Conservation (phyloP, 306 rosid species). For the Mucuna pruriens region DNA sequence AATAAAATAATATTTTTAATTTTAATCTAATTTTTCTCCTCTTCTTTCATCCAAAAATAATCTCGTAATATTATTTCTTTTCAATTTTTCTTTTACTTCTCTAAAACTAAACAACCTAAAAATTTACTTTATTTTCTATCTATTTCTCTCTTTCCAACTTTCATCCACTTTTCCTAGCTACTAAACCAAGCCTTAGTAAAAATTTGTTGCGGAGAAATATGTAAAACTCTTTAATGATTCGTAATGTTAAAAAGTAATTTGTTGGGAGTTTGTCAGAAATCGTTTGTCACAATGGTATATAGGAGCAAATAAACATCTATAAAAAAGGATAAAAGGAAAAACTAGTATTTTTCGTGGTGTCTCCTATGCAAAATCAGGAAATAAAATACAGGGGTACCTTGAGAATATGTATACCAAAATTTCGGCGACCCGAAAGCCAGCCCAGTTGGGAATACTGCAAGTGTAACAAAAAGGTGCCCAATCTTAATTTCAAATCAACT, state of each 20-base stretch:
- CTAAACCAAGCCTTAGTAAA: too few relatives aligned
- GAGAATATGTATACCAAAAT: conserved; percentile 39
- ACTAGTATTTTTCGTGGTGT: neutral
- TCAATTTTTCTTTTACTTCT: too few relatives aligned
- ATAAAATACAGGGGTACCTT: conserved; percentile 11
- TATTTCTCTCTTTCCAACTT: too few relatives aligned
- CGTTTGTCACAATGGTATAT: neutral
- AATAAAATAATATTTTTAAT: too few relatives aligned
- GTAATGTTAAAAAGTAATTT: neutral
- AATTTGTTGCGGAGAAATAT: neutral
- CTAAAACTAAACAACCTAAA: too few relatives aligned
- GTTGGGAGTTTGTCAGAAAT: neutral
- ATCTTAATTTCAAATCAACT: conserved; percentile 44
- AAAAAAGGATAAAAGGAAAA: neutral
- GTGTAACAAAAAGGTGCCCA: conserved; percentile 41
- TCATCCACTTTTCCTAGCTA: too few relatives aligned
- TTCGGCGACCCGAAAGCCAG: conserved; percentile 44
- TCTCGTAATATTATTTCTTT: too few relatives aligned
- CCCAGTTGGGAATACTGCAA: conserved; percentile 34
- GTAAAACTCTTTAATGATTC: neutral
- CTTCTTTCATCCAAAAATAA: too few relatives aligned
- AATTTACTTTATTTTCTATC: too few relatives aligned
- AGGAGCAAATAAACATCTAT: neutral
- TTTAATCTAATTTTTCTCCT: too few relatives aligned
- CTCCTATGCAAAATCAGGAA: conserved; percentile 28